phyloP scores from a whole-genome alignment of 2,329 filamentous ascomycete genomes.

The Xylariaceae sp. region DNA sequence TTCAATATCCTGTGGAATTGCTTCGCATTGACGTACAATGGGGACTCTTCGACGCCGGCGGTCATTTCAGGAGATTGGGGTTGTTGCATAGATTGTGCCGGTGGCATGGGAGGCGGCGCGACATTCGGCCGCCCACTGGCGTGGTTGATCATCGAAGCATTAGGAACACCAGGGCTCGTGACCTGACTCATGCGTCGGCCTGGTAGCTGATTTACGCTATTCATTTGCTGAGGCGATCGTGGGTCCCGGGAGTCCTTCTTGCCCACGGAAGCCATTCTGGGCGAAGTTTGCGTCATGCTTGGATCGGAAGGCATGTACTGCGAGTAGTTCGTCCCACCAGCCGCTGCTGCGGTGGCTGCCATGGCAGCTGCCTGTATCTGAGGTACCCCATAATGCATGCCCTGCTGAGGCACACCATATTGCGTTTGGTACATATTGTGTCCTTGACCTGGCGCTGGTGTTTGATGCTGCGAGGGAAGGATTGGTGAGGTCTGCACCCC shows the following conservation, averaged over 20 bases:
- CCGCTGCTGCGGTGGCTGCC: slow-evolving; percentile 86
- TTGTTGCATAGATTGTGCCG: slow-evolving; percentile 61
- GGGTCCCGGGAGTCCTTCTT: slow-evolving; percentile 70
- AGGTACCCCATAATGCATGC: slow-evolving; percentile 80
- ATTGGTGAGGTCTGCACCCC: slow-evolving; percentile 74
- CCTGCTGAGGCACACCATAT: slow-evolving; percentile 68
- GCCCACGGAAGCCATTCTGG: slow-evolving; percentile 64
- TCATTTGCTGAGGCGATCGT: slow-evolving; percentile 72
- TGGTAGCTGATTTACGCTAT: slow-evolving; percentile 55
- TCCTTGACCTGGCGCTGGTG: slow-evolving; percentile 56
- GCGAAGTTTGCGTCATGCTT: slow-evolving; percentile 66
- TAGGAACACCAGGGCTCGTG: slow-evolving; percentile 69
- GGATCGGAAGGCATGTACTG: slow-evolving; percentile 70
- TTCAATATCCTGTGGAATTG: slow-evolving; percentile 98
- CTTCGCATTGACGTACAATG: slow-evolving; percentile 96
- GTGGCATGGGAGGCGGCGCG: slow-evolving; percentile 55
- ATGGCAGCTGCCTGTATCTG: slow-evolving; percentile 87
- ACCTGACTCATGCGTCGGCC: slow-evolving; percentile 72
- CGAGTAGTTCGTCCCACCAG: slow-evolving; percentile 64
- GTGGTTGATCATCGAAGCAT: slow-evolving; percentile 73
- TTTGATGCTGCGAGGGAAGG: slow-evolving; percentile 71
- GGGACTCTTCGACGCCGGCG: slow-evolving; percentile 76
- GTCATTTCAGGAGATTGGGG: slow-evolving; percentile 78
- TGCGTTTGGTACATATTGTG: slow-evolving; percentile 78
- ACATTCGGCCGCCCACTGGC: slow-evolving; percentile 45